Evolutionary conservation across 306 rosid genomes (phyloP), one percentile per base, ranked within the genome.

Genomic region (Datisca glomerata): DNA sequence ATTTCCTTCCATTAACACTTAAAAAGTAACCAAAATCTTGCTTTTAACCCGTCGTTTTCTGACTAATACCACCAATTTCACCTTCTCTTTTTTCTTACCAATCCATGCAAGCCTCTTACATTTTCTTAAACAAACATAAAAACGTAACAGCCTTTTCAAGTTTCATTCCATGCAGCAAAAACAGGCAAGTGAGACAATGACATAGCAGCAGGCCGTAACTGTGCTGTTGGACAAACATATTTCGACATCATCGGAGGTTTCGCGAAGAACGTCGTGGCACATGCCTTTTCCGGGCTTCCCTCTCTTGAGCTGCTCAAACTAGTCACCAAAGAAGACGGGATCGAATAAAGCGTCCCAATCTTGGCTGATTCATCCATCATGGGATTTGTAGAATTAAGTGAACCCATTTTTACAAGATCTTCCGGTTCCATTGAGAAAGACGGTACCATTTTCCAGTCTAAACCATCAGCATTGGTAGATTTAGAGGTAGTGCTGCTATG

Each of bases 161-260:
- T 39, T 24, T 51, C 57, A 4, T 51, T 67, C 93, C 91, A 85
- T 33, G 93, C 67, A 44, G 89, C 76, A 59, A 78, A 81, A 67
- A 85, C 65, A 41, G 83, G 96, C 68, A 75, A 51, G 43, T 78
- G 89, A 56, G 89, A 70, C 67, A 71, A 45, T 20, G 87, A 53
- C 32, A 71, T 57, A 0, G 65, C 57, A 12, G 67, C 45, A 29
- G 79, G 65, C 73, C 84, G 73, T 41, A 65, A 47, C 57, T 68
- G 83, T 8, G 45, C 36, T 1, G 56, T 37, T 20, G 79, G 63
- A 62, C 49, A 29, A 1, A 36, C 24, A 7, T 21, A 35, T 27
- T 46, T 46, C 1, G 51, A 27, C 8, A 32, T 21, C 44, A 49
- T 19, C 8, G 34, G 19, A 15, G 43, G 21, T 19, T 37, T 49